Base-by-base conservation (phyloP, 108 stramenopile genomes). In the Discostella pseudostelligera region DNA sequence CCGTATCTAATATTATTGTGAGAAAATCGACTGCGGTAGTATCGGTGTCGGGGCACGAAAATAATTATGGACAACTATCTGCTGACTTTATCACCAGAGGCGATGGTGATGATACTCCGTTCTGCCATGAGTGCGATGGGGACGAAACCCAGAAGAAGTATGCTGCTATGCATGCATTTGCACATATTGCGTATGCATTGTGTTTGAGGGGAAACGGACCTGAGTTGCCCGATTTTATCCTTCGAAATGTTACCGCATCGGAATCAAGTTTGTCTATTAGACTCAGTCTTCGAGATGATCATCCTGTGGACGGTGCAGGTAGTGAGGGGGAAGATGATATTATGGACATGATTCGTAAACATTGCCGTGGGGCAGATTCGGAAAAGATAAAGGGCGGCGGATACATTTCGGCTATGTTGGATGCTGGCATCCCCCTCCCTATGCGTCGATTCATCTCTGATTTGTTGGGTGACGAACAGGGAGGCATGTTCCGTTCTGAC, bases 371-470 rank as follows among this genome's bases (percentile, higher is more conserved):
- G 9, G 9, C 3, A 3, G 17, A 28, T 37, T 19, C 19, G 4
- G 43, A 26, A 17, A 29, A 19, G 11, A 14, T 36, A 1, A 25
- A 63, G 0, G 12, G 32, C 46, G n/a, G 35, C 36, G 26, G 49
- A 21, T 22, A 49, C 47, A 42, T 43, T 4, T 19, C 56, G 8
- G 19, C 56, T 14, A 67, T 67, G 66, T 8, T 67, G 20, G 32
- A 46, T 32, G 25, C 56, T 13, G 45, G 56, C 43, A 56, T 67
- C 7, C 66, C 66, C 5, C 56, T 56, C 37, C 66, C 66, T 14
- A 22, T 67, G 3, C 47, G 56, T 43, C 48, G 66, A 20, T 67
- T 67, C 32, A 45, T 67, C 9, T 55, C 55, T 9, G 66, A 67
- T 36, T 55, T 67, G 8, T 22, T 67, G 24, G 66, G 40, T 10